Evolutionary conservation across 176 grass and related monocot species (phyloP), one percentile per base, ranked within the genome.

Genomic region (Rhynchospora pubera): DNA sequence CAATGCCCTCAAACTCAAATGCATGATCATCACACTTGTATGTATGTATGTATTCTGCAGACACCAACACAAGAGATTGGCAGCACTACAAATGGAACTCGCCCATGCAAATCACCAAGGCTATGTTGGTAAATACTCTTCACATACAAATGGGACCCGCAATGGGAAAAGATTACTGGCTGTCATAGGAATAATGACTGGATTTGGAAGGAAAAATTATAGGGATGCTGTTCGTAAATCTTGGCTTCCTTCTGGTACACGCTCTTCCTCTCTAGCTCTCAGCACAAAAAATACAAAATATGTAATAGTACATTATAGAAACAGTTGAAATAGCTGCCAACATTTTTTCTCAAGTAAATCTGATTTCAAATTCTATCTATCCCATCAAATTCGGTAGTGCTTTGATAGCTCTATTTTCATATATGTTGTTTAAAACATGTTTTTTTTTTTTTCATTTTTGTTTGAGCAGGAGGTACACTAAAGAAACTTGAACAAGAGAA

Each of bases 401-500:
- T 18, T 57, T 8, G 18, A 23, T 50, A 79, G 56, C 2, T 51
- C 53, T 6, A 44, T 24, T 76, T 76, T 61, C 11, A 18, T 57
- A 10, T 83, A 55, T 57, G 32, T 74, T 85, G 30, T 46, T 7
- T 51, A 11, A 51, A 74, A 74, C n/a, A 24, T 39, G n/a, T n/a
- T n/a, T 18, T 86, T 68, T 43, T 78, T 70, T 78, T 70, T 86
- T 86, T 24, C 86, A 62, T 82, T 47, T 68, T 71, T 78, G 18
- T 85, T 28, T 81, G 81, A 18, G 44, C 90, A 98, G 95, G 90
- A 89, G 85, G 91, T 87, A 89, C 94, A 89, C 81, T 95, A 70
- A 91, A 93, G 69, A 95, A 89, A 89, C 65, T 99, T 62, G 93
- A 99, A 91, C 87, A 91, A 86, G 93, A 99, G 68, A 95, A 95